phyloP scores from a whole-genome alignment of 805 yeast genomes.

The Groenewaldozyma salmanticensis region DNA sequence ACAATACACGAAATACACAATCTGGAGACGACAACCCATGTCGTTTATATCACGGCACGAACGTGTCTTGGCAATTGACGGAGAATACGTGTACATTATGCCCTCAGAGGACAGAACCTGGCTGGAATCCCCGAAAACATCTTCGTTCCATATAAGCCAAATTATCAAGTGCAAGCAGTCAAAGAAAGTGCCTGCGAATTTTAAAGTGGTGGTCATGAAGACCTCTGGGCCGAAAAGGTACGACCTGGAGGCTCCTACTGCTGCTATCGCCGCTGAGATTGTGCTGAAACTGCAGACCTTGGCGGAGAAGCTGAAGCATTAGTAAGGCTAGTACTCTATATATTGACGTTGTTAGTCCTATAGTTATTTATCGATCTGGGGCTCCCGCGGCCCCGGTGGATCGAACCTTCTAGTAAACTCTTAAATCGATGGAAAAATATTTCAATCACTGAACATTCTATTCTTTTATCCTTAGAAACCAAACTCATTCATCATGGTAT shows the following conservation, averaged over 20 bases:
- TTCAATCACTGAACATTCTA: too few species aligned
- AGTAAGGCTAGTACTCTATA: neutral
- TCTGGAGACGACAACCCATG: slow-evolving; percentile 82
- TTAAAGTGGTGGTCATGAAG: slow-evolving; percentile 70
- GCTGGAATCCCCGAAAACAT: slow-evolving; percentile 69
- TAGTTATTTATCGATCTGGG: neutral
- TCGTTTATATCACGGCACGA: slow-evolving; percentile 74
- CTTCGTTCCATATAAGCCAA: slow-evolving; percentile 77
- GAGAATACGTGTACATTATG: slow-evolving; percentile 82
- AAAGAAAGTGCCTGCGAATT: slow-evolving; percentile 62
- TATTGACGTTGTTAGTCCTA: neutral
- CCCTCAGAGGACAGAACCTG: slow-evolving; percentile 74
- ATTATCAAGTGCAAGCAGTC: slow-evolving; percentile 68
- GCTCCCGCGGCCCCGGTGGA: too few species aligned
- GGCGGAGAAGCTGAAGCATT: slow-evolving; percentile 40
- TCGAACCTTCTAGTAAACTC: too few species aligned
- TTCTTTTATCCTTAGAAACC: too few species aligned
- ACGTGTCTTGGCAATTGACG: slow-evolving; percentile 79
- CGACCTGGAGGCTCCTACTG: slow-evolving; percentile 67
- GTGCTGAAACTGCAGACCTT: slow-evolving; percentile 58
- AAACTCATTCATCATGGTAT: too few species aligned
- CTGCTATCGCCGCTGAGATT: slow-evolving; percentile 59
- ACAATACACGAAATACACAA: slow-evolving; percentile 74
- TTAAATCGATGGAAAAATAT: too few species aligned
- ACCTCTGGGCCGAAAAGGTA: slow-evolving; percentile 67